Base-by-base conservation (phyloP, 225 moss, liverwort and hornwort species). In the Pseudoscleropodium purum region DNA sequence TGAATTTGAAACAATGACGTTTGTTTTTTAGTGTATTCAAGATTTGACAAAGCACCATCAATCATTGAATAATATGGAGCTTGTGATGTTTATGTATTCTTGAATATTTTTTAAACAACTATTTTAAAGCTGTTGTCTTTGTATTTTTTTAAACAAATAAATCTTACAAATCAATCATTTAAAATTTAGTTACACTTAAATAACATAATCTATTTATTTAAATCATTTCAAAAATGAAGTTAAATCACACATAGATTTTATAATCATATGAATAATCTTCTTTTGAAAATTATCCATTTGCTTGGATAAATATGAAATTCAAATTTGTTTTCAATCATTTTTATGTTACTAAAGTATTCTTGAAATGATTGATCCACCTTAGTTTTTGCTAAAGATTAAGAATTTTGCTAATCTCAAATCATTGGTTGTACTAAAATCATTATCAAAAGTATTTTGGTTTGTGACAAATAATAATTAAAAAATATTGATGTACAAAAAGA, bases 201-300 rank as follows among this genome's bases (percentile, higher is more conserved):
- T 10, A 15, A 14, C 1, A 14, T 31, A 8, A 20, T 19, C 0
- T 30, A 1, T 29, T 30, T 10, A 41, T 0, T 8, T 41, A 13
- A 33, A 26, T 30, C 4, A 25, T 73, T 60, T 33, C 6, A 6
- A 72, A 51, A 19, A 2, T 54, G 27, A 54, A 82, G 14, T 23
- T 14, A 34, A 33, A 47, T 34, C 21, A 25, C 13, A 29, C 13
- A 13, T 54, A 36, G 5, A 67, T 45, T 45, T 31, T 21, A 0
- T 12, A 29, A 36, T 67, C 5, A 13, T 27, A 7, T n/a, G 0
- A 30, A 65, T 24, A 6, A 18, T 66, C 25, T 25, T 82, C 43
- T 13, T 78, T 9, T 21, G 3, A 34, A 83, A 65, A 36, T 26
- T 37, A 66, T 83, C 5, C 4, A 83, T 49, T 5, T 51, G 18